These are phyloP conservation scores for Trichoderma harzianum DNA, from an alignment of 2,329 filamentous ascomycete genomes.

Conservation along the genomic window DNA sequence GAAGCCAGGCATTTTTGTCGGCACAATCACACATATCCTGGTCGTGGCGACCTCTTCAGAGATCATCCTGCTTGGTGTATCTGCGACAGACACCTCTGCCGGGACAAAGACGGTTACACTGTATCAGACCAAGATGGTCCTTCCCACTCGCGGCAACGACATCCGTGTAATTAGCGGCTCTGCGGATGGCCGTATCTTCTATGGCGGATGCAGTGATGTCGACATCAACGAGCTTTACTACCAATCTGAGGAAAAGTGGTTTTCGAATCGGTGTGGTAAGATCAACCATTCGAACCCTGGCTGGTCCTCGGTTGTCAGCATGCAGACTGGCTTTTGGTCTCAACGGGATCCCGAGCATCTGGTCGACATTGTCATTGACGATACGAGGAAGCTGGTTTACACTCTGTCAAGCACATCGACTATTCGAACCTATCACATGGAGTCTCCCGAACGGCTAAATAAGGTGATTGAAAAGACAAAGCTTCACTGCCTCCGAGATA, in stretches of 20 bases:
- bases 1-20: constrained; percentile 81
- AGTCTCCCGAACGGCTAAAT: constrained; percentile 57
- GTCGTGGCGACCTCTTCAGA: constrained; percentile 85
- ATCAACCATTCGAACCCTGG: constrained; percentile 81
- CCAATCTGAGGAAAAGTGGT: constrained; percentile 97
- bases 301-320: constrained; percentile 60
- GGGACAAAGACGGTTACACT: constrained; percentile 72
- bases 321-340: constrained; percentile 50
- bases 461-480: constrained; percentile 65
- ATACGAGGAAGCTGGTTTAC: constrained; percentile 84
- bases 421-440: constrained; percentile 88
- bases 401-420: constrained; percentile 84
- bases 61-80: constrained; percentile 83
- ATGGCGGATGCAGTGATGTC: constrained; percentile 73
- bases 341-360: constrained; percentile 60
- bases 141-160: constrained; percentile 71
- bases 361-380: constrained; percentile 79
- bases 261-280: constrained; percentile 81
- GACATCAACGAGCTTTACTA: constrained; percentile 94
- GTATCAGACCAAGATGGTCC: constrained; percentile 84
- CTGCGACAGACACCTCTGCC: constrained; percentile 61
- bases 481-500: constrained; percentile 62
- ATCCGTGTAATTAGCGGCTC: constrained; percentile 79
- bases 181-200: constrained; percentile 87
- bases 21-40: constrained; percentile 79